Evolutionary conservation across 768 basidiomycete genomes (phyloP), one percentile per base, ranked within the genome.

Genomic region (Xerocomellus amylosporus): DNA sequence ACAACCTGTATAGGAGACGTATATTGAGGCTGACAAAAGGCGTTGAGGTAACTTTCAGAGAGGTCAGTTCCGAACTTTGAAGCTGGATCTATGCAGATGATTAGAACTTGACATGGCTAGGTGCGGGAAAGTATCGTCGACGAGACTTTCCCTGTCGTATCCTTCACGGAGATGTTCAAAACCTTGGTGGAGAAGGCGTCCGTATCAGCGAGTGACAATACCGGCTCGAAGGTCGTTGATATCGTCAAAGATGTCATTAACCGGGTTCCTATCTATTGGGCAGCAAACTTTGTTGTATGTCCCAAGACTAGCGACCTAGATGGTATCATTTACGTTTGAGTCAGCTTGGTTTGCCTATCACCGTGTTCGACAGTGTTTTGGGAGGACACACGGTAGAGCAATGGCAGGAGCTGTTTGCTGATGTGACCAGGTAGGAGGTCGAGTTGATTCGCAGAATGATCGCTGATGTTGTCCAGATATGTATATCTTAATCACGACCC

Each of bases 211-310:
- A 22, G 28, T 15, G 6, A 9, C 9, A 5, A 39, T 9, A 48
- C 43, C 44, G 4, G 4, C 24, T 24, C 4, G 24, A 70, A 58
- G 31, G 74, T 67, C 46, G 65, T 88, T 20, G 86, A 90, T 63
- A 76, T 90, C 36, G 79, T 89, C 8, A 73, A 73, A 39, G 84
- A 90, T 58, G 86, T 90, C 20, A 79, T 87, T 62, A 86, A 89
- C 56, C 64, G 77, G 26, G 54, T 86, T 37, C 82, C 87, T 0
- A 66, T 86, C 5, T 75, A 80, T 54, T 90, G 85, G 85, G 74
- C 85, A 28, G 77, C 78, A 10, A 73, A 79, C 31, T 64, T 80
- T 49, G 70, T 87, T 53, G 87, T 88, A 55, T 59, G 85, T 58
- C 9, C 9, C 15, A 26, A 15, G 33, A 7, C 17, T 34, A 36